Evolutionary conservation across 2,329 filamentous ascomycete species (phyloP).

Genomic region (Cercospora beticola): DNA sequence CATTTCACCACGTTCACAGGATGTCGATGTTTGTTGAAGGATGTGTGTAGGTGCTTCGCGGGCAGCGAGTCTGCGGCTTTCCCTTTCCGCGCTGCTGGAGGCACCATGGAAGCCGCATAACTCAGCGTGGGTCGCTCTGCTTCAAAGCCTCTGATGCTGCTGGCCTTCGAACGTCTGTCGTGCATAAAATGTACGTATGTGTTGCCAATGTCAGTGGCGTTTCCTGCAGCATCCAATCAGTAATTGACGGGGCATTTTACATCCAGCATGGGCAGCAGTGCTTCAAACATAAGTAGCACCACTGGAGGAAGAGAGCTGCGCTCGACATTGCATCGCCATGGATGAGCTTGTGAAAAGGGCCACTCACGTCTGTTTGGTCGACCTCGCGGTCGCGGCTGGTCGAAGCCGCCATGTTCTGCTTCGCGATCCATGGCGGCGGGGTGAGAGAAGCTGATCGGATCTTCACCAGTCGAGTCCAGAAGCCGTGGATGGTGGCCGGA

Average conservation of each 20-base stretch:
- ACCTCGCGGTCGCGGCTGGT: slow-evolving; percentile 27
- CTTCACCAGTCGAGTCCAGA: background rate
- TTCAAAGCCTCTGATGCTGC: slow-evolving; percentile 69
- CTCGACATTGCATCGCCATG: background rate
- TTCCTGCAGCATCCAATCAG: slow-evolving; percentile 28
- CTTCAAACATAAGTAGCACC: background rate
- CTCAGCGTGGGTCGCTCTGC: slow-evolving; percentile 80
- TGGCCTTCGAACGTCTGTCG: slow-evolving; percentile 73
- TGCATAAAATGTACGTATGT: slow-evolving; percentile 73
- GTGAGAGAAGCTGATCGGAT: background rate
- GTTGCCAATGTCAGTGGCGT: slow-evolving; percentile 39
- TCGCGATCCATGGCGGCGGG: slow-evolving; percentile 33
- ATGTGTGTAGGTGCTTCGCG: slow-evolving; percentile 95
- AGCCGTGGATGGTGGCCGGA: background rate
- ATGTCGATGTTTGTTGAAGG: slow-evolving; percentile 96
- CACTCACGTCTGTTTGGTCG: slow-evolving; percentile 30
- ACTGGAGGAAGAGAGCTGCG: background rate
- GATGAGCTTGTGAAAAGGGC: background rate
- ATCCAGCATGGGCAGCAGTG: background rate
- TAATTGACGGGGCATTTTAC: background rate
- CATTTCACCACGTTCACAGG: slow-evolving; percentile 95
- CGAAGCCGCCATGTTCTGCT: slow-evolving; percentile 32
- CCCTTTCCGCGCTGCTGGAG: slow-evolving; percentile 72
- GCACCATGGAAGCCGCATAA: slow-evolving; percentile 90
- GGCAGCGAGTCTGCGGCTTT: slow-evolving; percentile 84